phyloP scores from a whole-genome alignment of 2,329 filamentous ascomycete genomes.

The Phialophora macrospora region DNA sequence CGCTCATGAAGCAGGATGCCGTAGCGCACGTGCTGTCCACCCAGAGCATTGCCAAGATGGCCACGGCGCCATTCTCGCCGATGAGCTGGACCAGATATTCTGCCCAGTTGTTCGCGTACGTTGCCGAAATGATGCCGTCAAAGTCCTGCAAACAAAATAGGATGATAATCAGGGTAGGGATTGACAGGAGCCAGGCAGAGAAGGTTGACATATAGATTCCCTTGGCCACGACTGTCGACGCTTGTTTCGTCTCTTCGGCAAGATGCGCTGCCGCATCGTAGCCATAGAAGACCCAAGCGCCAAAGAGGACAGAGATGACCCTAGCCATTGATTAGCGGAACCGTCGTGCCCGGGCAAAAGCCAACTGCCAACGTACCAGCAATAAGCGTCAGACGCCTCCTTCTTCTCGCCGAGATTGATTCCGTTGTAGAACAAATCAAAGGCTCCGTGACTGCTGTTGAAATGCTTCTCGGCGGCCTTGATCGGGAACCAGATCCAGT shows the following conservation, averaged over 20 bases:
- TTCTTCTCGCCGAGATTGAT: slow-evolving; percentile 46
- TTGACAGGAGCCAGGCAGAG: slow-evolving; percentile 46
- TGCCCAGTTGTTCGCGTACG: slow-evolving; percentile 49
- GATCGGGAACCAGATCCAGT: slow-evolving; percentile 50
- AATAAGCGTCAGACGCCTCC: slow-evolving; percentile 47
- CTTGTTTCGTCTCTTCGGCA: slow-evolving; percentile 48
- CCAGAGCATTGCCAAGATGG: slow-evolving; percentile 47
- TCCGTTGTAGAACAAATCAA: slow-evolving; percentile 48
- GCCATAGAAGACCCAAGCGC: slow-evolving; percentile 47
- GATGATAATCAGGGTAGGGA: slow-evolving; percentile 48
- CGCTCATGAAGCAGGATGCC: slow-evolving; percentile 47
- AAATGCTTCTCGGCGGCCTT: slow-evolving; percentile 44
- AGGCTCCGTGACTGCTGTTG: slow-evolving; percentile 43
- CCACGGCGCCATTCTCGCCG: slow-evolving; percentile 45
- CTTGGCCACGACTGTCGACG: slow-evolving; percentile 46
- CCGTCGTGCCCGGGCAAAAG: background rate
- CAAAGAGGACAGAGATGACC: slow-evolving; percentile 46
- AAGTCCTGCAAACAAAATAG: slow-evolving; percentile 52
- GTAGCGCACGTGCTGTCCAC: slow-evolving; percentile 48
- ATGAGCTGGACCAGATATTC: slow-evolving; percentile 49
- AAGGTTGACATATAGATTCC: slow-evolving; percentile 49
- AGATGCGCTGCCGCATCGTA: slow-evolving; percentile 43
- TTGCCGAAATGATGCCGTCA: slow-evolving; percentile 45
- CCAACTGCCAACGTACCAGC: slow-evolving; percentile 40
- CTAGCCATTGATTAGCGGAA: slow-evolving; percentile 3